These are phyloP conservation scores for Brassica juncea DNA, from an alignment of 345 rosid species.

Conservation along the genomic window DNA sequence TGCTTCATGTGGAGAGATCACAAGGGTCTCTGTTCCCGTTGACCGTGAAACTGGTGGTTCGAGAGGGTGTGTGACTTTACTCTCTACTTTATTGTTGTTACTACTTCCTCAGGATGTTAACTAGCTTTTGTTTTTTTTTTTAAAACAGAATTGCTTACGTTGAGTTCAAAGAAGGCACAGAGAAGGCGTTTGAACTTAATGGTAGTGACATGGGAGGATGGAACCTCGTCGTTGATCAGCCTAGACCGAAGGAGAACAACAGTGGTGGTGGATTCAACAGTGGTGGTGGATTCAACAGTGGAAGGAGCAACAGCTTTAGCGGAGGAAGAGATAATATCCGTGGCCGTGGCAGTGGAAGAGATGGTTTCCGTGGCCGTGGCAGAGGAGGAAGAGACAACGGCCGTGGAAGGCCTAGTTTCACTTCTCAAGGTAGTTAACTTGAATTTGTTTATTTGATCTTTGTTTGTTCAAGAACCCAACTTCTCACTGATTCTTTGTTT, in stretches of 20 bases:
- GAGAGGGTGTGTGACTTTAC: conserved; percentile 65
- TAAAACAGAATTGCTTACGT: conserved; percentile 66
- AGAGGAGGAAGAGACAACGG: conserved; percentile 38
- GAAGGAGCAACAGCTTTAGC: neutral
- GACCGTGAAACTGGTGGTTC: conserved; percentile 66
- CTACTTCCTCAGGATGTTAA: neutral
- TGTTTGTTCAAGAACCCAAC: neutral
- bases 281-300: conserved; percentile 37
- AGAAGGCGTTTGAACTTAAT: conserved; percentile 65
- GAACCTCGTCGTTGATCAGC: conserved; percentile 62
- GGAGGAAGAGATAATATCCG: conserved; percentile 34
- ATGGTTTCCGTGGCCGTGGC: conserved; percentile 23
- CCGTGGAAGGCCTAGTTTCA: conserved; percentile 44
- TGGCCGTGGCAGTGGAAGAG: conserved; percentile 45
- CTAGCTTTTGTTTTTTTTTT: neutral
- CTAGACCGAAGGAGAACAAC: conserved; percentile 49
- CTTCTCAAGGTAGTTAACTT: conserved; percentile 25
- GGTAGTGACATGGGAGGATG: conserved; percentile 57
- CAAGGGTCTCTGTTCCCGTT: conserved; percentile 60
- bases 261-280: conserved; percentile 1
- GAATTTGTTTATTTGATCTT: neutral
- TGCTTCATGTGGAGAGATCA: conserved; percentile 67
- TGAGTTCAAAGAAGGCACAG: conserved; percentile 52
- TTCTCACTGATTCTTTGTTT: neutral
- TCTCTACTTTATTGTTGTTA: neutral